Evolutionary conservation across 129 eudicot species (phyloP), one percentile per base, ranked within the genome.

Genomic region (Flaveria ramosissima): DNA sequence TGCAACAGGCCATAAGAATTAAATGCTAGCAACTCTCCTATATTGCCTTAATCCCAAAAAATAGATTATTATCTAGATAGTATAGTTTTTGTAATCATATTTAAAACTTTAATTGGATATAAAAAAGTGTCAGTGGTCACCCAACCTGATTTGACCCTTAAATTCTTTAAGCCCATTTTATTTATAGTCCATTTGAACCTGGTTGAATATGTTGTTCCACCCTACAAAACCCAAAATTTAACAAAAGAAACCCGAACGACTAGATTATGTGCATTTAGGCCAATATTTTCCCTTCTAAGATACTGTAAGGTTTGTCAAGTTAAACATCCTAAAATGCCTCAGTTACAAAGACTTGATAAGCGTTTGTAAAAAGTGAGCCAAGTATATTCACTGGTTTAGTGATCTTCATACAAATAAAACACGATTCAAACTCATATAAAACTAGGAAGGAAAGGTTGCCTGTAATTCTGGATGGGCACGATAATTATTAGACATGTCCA

Each of bases 321-420:
- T 61, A 75, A 60, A 48, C 23, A 51, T 71, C 64, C n/a, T 71
- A 19, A 76, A 64, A 51, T 15, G 6, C 26, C 24, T 30, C 1
- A 16, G 71, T 75, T 48, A 75, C 50, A 41, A 48, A 76, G 73
- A 47, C 80, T 51, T 51, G 62, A 51, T 15, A 26, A 16, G n/a
- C n/a, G 45, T 71, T 52, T 2, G 26, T 10, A 9, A 53, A 51
- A 30, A 51, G 48, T 51, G 63, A 51, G 62, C 27, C 17, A 47
- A 0, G 47, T 9, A 0, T 27, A 63, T 47, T 26, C 17, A 23
- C 51, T 64, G 23, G 72, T 27, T 50, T 32, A 48, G 17, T 48
- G 51, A 64, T 66, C 68, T 53, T 76, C 61, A 75, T 47, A n/a
- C 30, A 75, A 75, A 63, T 27, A 26, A 45, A 77, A 51, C 53